Base-by-base conservation (phyloP, 2,329 filamentous ascomycete species). In the Aspergillus awamori region DNA sequence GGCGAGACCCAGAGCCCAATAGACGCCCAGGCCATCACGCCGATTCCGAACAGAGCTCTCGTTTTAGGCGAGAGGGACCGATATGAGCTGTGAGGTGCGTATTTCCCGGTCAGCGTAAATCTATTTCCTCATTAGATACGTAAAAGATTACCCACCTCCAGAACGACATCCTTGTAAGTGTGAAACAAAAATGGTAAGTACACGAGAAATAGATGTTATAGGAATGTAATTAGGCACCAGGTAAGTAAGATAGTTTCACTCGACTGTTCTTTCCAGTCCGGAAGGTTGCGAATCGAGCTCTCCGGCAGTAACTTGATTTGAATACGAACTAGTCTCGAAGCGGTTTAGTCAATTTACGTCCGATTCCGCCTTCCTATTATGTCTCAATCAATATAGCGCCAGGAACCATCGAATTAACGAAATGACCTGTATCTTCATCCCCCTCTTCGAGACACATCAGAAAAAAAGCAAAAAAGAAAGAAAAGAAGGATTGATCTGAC, bases 1-100 rank as follows among this genome's bases (percentile, higher is more conserved):
- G 94, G 90, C 5, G 89, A 87, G 17, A 91, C 72, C 72, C 89
- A 88, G n/a, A 95, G 82, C 15, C 92, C 93, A 43, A 87, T 79
- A 43, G 82, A 79, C 13, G 91, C 92, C 86, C 92, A 97, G 36
- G 86, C 86, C 71, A 97, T 86, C 66, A 96, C 78, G 68, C 87
- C 89, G 53, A 87, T 74, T 67, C 93, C 93, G 64, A 96, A 83
- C 52, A 88, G 78, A 45, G 91, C 78, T 59, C 90, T 89, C 24
- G 90, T 89, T 67, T 85, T 88, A 17, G 89, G 85, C 3, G 88
- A 80, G 57, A 96, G 87, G 69, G 85, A 86, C 72, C 84, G 88
- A 80, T 93, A 96, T 56, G 87, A 82, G 70, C 88, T 90, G 58
- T 33, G 53, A 8, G 15, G 41, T 41, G 52, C 53, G 41, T 30